phyloP scores from a whole-genome alignment of 805 yeast genomes.

The Teunomyces cretensis region DNA sequence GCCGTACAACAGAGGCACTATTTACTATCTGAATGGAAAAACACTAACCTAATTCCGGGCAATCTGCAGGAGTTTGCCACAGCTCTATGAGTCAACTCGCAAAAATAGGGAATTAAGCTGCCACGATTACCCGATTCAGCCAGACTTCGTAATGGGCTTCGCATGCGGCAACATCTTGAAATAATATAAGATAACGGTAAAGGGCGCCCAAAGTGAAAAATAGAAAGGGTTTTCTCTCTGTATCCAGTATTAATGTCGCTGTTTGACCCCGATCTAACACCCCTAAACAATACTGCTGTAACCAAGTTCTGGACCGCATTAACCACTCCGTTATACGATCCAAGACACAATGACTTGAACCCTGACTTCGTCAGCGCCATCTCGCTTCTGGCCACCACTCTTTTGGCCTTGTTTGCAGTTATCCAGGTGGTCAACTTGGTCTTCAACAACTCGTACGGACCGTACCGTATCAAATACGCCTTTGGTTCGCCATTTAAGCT shows the following conservation, averaged over 20 bases:
- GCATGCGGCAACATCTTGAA: neutral
- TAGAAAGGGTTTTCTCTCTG: neutral
- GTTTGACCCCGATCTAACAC: neutral
- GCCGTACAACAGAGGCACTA: neutral
- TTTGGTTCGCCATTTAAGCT: slow-evolving; percentile 17
- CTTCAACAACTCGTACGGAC: slow-evolving; percentile 18
- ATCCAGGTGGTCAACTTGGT: slow-evolving; percentile 5
- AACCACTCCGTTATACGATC: slow-evolving; percentile 15
- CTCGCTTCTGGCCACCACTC: neutral
- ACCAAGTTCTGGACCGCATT: slow-evolving; percentile 10
- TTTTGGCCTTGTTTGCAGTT: slow-evolving; percentile 4
- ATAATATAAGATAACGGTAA: neutral
- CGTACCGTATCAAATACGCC: slow-evolving; percentile 20
- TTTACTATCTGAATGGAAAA: neutral
- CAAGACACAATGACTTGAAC: slow-evolving; percentile 15
- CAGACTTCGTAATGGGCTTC: too few relatives aligned
- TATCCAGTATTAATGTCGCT: neutral
- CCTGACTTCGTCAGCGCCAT: slow-evolving; percentile 16
- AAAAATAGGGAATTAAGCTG: too few relatives aligned
- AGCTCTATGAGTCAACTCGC: neutral
- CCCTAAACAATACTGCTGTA: neutral
- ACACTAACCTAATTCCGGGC: too few relatives aligned
- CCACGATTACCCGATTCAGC: too few relatives aligned
- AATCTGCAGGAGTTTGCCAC: too few relatives aligned
- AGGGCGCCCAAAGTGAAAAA: neutral